A percentile compares a stretch with the other conserved stretches of the same genome.
Conservation (phyloP, 1,139 yeast genomes). For the Pichiaceae sp. region DNA sequence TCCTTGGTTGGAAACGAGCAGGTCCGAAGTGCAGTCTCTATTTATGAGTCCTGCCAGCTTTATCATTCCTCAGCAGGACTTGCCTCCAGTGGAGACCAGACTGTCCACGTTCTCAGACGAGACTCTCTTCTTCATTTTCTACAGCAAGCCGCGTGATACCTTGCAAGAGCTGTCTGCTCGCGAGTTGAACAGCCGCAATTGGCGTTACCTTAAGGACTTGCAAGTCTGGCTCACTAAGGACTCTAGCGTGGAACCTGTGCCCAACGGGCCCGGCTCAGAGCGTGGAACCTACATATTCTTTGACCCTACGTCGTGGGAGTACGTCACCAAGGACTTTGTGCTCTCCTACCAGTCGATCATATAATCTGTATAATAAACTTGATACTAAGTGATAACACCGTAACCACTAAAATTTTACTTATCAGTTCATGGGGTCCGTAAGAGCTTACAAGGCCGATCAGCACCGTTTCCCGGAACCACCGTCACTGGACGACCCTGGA, state of each 20-base stretch:
- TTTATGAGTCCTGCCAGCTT: conserved; percentile 55
- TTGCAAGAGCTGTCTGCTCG: conserved; percentile 91
- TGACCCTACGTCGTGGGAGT: conserved; percentile 95
- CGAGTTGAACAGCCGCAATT: conserved; percentile 77
- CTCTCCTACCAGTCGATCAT: conserved; percentile 50
- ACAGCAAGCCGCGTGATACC: conserved; percentile 88
- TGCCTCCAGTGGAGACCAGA: conserved; percentile 51
- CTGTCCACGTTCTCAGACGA: conserved; percentile 80
- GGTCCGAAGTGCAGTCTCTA: conserved; percentile 86
- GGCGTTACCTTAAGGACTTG: conserved; percentile 95
- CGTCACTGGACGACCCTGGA: too few species aligned
- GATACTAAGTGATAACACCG: too few species aligned
- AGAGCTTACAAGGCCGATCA: neutral
- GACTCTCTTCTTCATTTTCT: conserved; percentile 86
- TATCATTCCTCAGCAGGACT: conserved; percentile 32
- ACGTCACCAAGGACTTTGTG: conserved; percentile 76
- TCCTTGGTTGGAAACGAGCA: conserved; percentile 91
- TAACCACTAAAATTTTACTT: too few species aligned
- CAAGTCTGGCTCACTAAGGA: conserved; percentile 97
- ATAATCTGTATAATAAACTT: neutral
- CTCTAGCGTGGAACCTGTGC: conserved; percentile 81
- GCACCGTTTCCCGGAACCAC: neutral
- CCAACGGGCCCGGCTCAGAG: conserved; percentile 79
- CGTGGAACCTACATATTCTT: conserved; percentile 94
- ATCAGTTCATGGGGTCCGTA: too few species aligned